Conservation (phyloP, 75 land plant genomes). For the Cunninghamia lanceolata region DNA sequence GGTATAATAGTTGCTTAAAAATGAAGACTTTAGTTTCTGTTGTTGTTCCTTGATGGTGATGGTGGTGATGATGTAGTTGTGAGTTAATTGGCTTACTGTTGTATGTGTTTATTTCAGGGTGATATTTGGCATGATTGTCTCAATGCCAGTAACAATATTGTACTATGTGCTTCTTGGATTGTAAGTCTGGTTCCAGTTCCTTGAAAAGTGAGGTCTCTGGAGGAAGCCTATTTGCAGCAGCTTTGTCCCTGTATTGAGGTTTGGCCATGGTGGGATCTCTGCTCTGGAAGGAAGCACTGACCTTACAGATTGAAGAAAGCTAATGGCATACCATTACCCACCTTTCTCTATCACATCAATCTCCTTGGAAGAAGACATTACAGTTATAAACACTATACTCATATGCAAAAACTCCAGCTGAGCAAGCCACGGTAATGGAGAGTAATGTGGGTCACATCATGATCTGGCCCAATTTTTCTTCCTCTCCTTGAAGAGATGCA, state of each 20-base stretch:
- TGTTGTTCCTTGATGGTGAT: neutral
- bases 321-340: neutral
- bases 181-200: neutral
- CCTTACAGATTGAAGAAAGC: neutral
- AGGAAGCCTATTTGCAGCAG: neutral
- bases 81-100: neutral
- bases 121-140: constrained; percentile 75
- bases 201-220: neutral
- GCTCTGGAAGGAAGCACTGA: neutral
- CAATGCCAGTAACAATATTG: constrained; percentile 71
- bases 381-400: neutral
- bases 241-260: neutral
- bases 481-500: neutral
- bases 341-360: neutral
- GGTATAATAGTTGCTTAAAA: neutral
- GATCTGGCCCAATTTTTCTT: constrained; percentile 1
- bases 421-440: neutral
- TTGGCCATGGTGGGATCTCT: neutral
- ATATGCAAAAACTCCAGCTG: neutral
- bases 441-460: neutral
- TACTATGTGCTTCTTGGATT: constrained; percentile 70
- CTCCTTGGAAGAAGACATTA: constrained; percentile 4
- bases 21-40: neutral
- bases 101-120: constrained; percentile 47
- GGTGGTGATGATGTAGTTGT: neutral